A percentile compares a stretch with the other conserved stretches of the same genome.
These are phyloP conservation scores for Silene latifolia DNA, from an alignment of 148 eudicot species.

Conservation along the genomic window DNA sequence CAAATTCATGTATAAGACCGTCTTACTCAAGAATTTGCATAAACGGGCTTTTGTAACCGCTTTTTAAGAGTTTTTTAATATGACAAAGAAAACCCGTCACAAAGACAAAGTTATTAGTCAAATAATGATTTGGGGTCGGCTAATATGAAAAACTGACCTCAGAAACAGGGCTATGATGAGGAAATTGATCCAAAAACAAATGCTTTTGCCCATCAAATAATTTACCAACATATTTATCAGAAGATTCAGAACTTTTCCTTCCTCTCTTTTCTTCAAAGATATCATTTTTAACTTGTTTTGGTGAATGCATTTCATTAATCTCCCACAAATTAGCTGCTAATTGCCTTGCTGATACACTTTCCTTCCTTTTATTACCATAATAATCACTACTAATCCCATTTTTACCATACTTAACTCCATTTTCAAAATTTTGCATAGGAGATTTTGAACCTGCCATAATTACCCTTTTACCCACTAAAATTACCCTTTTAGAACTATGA, in stretches of 20 bases:
- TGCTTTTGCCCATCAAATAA: constrained; percentile 19
- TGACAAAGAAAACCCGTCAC: too few relatives aligned
- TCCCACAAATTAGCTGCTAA: constrained; percentile 81
- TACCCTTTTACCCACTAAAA: constrained; percentile 53
- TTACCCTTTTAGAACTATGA: constrained; percentile 53
- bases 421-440: constrained; percentile 35
- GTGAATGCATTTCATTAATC: constrained; percentile 49
- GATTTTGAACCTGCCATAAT: constrained; percentile 39
- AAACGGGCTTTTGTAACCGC: too few relatives aligned
- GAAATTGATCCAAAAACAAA: constrained; percentile 30
- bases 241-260: constrained; percentile 20
- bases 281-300: constrained; percentile 23
- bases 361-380: constrained; percentile 35
- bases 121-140: not conserved
- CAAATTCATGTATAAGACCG: too few relatives aligned
- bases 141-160: constrained; percentile 34
- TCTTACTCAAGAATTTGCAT: too few relatives aligned
- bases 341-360: constrained; percentile 64
- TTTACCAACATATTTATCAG: constrained; percentile 5
- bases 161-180: constrained; percentile 37
- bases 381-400: constrained; percentile 18
- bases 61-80: too few relatives aligned
- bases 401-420: constrained; percentile 14
- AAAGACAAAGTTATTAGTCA: too few relatives aligned
- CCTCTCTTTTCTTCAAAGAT: constrained; percentile 25